Evolutionary conservation across 495 filamentous ascomycete species (phyloP), one percentile per base, ranked within the genome.

Genomic region (Hyaloscypha hepaticicola): DNA sequence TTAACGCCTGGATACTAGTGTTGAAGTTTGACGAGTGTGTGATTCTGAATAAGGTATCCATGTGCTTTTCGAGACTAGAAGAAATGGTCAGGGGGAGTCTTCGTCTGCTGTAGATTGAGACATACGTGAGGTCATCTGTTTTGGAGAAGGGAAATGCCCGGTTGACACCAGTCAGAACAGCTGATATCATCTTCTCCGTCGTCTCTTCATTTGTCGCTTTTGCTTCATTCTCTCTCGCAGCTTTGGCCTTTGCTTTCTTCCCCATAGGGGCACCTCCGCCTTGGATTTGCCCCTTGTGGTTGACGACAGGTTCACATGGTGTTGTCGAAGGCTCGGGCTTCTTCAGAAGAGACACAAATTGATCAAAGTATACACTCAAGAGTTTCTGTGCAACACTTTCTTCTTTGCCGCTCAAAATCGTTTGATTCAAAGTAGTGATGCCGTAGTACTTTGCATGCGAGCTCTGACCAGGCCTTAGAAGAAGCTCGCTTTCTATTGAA

Each of bases 21-120:
- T 97, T 98, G 81, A 99, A 98, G 73, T 98, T 99, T 14, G 95
- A 92, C 0, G 95, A 97, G 75, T 99, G 94, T 0, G 95, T 96
- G 66, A 99, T 93, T 68, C 85, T 84, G 82, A 97, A 99, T 31
- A 99, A 79, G 3, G 93, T 96, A 72, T 97, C 90, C 63, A 98
- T 84, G 66, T 98, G 93, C 63, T 88, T 88, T 66, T 94, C 90
- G 61, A 97, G 83, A 31, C 70, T 72, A 50, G 25, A 49, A 8
- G 19, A 31, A 57, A 57, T 8, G 52, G 27, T 57, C 53, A 57
- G 28, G 16, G 27, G 11, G 19, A 24, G 3, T 25, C 50, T 25
- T 0, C 16, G n/a, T 26, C 11, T 24, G 19, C 50, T 26, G 21
- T n/a, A 51, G 55, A 7, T 16, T 53, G 50, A 24, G 60, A 81